phyloP scores from a whole-genome alignment of 441 rosid genomes.

The Croton setiger region DNA sequence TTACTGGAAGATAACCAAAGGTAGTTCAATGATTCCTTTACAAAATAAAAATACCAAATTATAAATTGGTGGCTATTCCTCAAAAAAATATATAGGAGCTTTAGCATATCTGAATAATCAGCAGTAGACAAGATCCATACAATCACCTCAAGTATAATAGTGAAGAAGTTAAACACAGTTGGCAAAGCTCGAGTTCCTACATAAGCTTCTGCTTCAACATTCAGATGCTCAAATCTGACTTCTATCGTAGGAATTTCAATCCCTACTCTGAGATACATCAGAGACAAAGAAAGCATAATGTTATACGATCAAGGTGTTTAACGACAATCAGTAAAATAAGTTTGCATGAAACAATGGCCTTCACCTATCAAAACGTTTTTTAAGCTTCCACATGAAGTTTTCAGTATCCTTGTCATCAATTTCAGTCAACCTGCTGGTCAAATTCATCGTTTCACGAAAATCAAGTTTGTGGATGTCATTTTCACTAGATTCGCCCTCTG shows the following conservation, averaged over 20 bases:
- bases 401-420: no score
- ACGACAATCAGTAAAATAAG: no score
- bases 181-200: conserved; percentile 40
- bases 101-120: not conserved
- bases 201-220: conserved; percentile 34
- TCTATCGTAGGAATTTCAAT: conserved; percentile 45
- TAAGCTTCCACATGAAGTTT: no score
- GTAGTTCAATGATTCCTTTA: conserved; percentile 9
- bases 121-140: not conserved
- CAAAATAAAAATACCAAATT: not conserved
- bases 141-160: conserved; percentile 37
- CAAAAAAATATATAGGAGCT: not conserved
- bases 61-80: not conserved
- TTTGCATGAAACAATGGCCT: no score
- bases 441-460: no score
- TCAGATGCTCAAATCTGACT: conserved; percentile 48
- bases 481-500: no score
- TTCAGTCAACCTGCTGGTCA: no score
- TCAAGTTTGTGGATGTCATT: no score
- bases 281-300: no score
- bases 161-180: conserved; percentile 34
- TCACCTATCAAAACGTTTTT: no score
- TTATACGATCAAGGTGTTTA: no score
- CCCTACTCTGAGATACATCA: conserved; percentile 5
- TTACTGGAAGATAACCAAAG: conserved; percentile 25